Percentiles rank a stretch among this genome's conserved stretches.
These are phyloP conservation scores for Solanum clarkiae DNA, from an alignment of 257 asterid genomes.

Conservation along the genomic window DNA sequence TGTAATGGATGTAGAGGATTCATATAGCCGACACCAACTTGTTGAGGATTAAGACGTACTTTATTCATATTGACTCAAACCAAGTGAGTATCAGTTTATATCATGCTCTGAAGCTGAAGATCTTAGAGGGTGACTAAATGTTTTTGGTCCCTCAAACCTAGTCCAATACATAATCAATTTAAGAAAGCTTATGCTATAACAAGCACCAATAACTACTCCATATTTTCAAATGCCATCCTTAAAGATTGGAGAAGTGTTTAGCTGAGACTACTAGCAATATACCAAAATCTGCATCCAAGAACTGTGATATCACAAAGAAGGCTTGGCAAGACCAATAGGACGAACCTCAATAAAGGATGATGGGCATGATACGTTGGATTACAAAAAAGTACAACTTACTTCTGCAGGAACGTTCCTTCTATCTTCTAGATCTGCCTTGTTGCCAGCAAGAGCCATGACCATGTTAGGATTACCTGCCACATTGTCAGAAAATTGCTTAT, in stretches of 20 bases:
- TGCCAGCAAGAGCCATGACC: conserved; percentile 93
- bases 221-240: not conserved
- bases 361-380: not conserved
- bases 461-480: conserved; percentile 70
- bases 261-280: not conserved
- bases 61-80: not conserved
- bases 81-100: not conserved
- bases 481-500: not conserved
- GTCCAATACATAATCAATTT: not conserved
- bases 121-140: not conserved
- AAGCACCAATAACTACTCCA: not conserved
- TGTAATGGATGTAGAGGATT: not conserved
- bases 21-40: not conserved
- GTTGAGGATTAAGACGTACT: not conserved
- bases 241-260: not conserved
- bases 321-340: not conserved
- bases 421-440: conserved; percentile 85
- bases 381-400: conserved; percentile 28
- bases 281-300: not conserved
- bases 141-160: not conserved
- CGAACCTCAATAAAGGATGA: not conserved
- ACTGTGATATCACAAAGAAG: not conserved
- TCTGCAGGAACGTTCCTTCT: conserved; percentile 69
- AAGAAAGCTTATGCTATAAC: not conserved
- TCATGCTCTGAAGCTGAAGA: not conserved